Conservation (phyloP, 352 stramenopile genomes). For the Peronospora belbahrii region DNA sequence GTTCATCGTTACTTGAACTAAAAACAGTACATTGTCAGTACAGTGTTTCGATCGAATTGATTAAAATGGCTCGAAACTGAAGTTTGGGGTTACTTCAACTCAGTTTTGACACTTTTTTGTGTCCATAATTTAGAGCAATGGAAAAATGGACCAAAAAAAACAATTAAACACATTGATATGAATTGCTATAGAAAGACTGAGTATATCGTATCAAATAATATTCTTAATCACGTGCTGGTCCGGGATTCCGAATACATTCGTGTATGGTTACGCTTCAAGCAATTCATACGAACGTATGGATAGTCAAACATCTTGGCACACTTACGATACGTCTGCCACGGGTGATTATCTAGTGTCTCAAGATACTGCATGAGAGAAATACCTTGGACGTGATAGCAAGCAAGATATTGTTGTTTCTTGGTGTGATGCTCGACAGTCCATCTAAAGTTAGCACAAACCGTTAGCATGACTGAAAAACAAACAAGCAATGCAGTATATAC, state of each 20-base stretch:
- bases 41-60: not conserved
- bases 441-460: constrained; percentile 16
- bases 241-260: no score
- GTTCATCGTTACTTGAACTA: not conserved
- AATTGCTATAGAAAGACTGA: not conserved
- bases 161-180: no score
- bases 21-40: not conserved
- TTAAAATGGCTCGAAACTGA: not conserved
- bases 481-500: not conserved
- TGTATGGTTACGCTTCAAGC: no score
- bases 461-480: not conserved
- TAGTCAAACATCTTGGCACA: not conserved
- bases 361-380: constrained; percentile 61
- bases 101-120: not conserved
- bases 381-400: constrained; percentile 52
- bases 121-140: not conserved
- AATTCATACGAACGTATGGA: not conserved
- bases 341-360: constrained; percentile 33
- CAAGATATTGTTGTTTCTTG: constrained; percentile 47
- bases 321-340: constrained; percentile 16
- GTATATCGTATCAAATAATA: no score
- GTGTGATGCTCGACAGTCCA: constrained; percentile 43
- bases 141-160: not conserved
- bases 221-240: no score
- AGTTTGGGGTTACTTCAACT: not conserved